These are phyloP conservation scores for Saccharomyces pastorianus DNA, from an alignment of 1,139 yeast genomes.

Conservation along the genomic window DNA sequence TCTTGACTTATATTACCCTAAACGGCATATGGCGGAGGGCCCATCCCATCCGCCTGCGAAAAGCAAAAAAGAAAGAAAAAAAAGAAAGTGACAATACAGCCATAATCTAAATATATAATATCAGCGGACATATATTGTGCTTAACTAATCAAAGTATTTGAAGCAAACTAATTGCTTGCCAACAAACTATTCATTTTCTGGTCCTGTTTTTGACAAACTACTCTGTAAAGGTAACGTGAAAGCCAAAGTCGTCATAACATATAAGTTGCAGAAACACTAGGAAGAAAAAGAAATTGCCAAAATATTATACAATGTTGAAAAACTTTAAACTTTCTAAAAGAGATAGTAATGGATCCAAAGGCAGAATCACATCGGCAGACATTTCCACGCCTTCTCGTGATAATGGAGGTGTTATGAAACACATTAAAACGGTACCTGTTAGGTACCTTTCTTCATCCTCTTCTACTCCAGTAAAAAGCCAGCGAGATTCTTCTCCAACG, in stretches of 20 bases:
- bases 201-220: neutral
- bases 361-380: slow-evolving; percentile 30
- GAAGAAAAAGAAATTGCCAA: neutral
- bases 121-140: neutral
- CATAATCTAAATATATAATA: neutral
- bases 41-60: neutral
- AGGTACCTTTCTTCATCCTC: slow-evolving; percentile 6
- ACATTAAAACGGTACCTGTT: slow-evolving; percentile 19
- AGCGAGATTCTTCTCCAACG: slow-evolving; percentile 7
- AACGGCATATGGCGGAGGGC: neutral
- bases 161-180: neutral
- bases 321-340: slow-evolving; percentile 23
- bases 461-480: slow-evolving; percentile 2
- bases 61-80: neutral
- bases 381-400: slow-evolving; percentile 27
- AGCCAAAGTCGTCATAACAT: neutral
- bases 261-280: no score
- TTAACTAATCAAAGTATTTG: neutral
- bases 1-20: neutral
- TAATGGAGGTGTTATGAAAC: slow-evolving; percentile 13
- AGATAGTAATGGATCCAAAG: slow-evolving; percentile 21
- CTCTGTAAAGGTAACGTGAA: neutral
- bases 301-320: slow-evolving; percentile 12
- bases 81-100: neutral
- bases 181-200: neutral